phyloP scores from a whole-genome alignment of 2,329 filamentous ascomycete genomes.

The Trichoderma simmonsii region DNA sequence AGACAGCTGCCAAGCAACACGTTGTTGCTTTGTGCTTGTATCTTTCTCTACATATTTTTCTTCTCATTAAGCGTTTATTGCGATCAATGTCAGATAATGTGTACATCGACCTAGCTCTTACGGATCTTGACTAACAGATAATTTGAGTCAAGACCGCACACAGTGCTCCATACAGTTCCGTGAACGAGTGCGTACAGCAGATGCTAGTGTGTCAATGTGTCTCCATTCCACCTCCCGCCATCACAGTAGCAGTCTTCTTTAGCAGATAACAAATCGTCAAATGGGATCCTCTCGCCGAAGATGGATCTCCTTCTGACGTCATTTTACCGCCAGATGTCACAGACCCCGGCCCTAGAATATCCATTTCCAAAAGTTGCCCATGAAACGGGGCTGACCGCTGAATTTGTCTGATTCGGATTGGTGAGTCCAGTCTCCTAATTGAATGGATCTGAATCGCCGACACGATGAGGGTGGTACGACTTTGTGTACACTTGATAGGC shows the following conservation, averaged over 20 bases:
- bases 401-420: not conserved
- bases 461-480: not conserved
- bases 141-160: not conserved
- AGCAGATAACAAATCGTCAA: not conserved
- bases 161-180: not conserved
- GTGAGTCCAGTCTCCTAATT: not conserved
- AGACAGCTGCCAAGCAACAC: not conserved
- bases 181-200: not conserved
- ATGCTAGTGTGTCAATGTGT: not conserved
- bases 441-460: not conserved
- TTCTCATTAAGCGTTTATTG: not conserved
- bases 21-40: not conserved
- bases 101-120: not conserved
- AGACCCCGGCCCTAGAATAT: not conserved
- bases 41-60: not conserved
- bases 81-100: not conserved
- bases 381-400: not conserved
- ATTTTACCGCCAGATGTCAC: slow-evolving; percentile 8
- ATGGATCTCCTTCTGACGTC: slow-evolving; percentile 6
- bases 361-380: not conserved
- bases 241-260: not conserved
- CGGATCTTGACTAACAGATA: not conserved
- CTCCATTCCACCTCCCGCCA: not conserved
- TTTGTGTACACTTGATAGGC: not conserved
- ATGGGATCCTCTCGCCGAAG: not conserved